Evolutionary conservation across 164 flowering plant genomes (phyloP), one percentile per base, ranked within the genome.

Genomic region (Piper longum): DNA sequence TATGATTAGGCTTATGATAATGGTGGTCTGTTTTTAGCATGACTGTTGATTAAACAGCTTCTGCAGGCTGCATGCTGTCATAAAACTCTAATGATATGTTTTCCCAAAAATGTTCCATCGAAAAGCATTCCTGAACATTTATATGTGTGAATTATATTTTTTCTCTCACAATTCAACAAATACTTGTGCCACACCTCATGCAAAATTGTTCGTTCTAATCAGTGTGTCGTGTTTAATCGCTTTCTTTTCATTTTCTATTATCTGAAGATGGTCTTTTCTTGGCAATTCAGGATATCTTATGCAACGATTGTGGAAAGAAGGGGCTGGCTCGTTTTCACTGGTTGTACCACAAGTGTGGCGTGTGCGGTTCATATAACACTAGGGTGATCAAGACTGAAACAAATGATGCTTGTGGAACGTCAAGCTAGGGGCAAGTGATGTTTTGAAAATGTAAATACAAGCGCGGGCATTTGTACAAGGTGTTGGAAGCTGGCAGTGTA

Each of bases 301-400:
- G 97, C 85, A 85, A 90, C 65, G 97, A 90, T 74, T 90, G 97
- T 58, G 82, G 75, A 56, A 83, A 71, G 77, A 88, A 82, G 65
- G 93, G 97, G 26, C 71, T 66, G 0, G 69, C 96, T 14, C 85
- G 77, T n/a, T 90, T 90, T 75, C 97, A 90, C 69, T 90, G 97
- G 97, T 73, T 90, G 56, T 86, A 90, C 68, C 96, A 90, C 70
- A 90, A 90, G 69, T 90, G 96, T 62, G 77, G 84, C 19, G 73
- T 62, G 55, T 90, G 95, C 69, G 88, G 93, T 62, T 90, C 97
- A 2, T 90, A 88, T 73, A 90, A 90, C 67, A 88, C 91, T 36
- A 74, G 88, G 69, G 87, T 88, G 41, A 89, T 89, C 67, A 83
- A 79, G 82, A 70, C 57, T 16, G 81, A 72, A 7, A 59, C 79